Percentiles rank a stretch among this genome's conserved stretches.
phyloP scores from a whole-genome alignment of 371 early-diverging fungal species.

The Mucor irregularis region DNA sequence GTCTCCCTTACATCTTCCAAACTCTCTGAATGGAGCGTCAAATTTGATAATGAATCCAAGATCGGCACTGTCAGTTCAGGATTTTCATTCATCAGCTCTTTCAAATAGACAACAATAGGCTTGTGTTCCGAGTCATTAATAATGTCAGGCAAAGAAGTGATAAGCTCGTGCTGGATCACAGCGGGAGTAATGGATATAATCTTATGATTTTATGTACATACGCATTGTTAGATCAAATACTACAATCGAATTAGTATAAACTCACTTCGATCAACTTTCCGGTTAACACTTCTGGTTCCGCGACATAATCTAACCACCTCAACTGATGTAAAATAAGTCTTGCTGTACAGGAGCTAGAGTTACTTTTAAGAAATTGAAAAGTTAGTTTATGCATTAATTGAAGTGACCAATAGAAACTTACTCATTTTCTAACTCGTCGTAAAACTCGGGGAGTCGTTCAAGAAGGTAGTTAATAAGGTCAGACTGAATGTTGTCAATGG shows the following conservation, averaged over 20 bases:
- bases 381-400: too few relatives aligned
- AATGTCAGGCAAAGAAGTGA: conserved; percentile 75
- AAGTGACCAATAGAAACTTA: conserved; percentile 5
- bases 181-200: conserved; percentile 65
- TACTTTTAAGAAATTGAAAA: conserved; percentile 14
- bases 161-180: conserved; percentile 75
- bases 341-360: conserved; percentile 56
- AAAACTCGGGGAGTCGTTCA: conserved; percentile 67
- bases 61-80: conserved; percentile 70
- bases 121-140: conserved; percentile 75
- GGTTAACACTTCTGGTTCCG: conserved; percentile 61
- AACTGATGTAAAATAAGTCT: conserved; percentile 75
- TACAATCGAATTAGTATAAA: neutral
- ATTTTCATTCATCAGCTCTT: conserved; percentile 63
- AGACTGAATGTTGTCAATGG: conserved; percentile 65
- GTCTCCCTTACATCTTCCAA: conserved; percentile 58
- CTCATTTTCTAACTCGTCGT: conserved; percentile 60
- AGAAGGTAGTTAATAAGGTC: conserved; percentile 60
- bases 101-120: conserved; percentile 63
- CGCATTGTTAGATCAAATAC: too few relatives aligned
- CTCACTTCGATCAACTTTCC: conserved; percentile 70
- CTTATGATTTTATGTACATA: too few relatives aligned
- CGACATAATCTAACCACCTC: conserved; percentile 78
- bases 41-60: conserved; percentile 74
- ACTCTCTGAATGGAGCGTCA: conserved; percentile 59